A percentile compares a stretch with the other conserved stretches of the same genome.
Evolutionary conservation across 495 filamentous ascomycete genomes (phyloP).

Genomic region (Aeminium ludgeri): DNA sequence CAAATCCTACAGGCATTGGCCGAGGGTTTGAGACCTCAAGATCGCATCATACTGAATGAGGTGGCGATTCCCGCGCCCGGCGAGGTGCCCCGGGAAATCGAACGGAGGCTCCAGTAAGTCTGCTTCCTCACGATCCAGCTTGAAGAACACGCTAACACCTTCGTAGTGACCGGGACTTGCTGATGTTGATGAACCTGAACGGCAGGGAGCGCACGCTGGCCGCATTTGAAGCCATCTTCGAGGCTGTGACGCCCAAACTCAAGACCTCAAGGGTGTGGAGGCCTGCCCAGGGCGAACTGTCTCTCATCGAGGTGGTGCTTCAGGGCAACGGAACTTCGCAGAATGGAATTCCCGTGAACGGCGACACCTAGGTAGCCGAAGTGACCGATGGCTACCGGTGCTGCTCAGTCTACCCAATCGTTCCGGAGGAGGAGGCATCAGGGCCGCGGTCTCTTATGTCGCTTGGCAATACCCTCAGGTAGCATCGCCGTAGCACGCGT

Average conservation of each 20-base stretch:
- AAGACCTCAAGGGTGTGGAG: background rate
- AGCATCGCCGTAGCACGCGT: too few species aligned
- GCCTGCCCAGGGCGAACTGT: slow-evolving; percentile 5
- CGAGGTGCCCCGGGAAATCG: slow-evolving; percentile 3
- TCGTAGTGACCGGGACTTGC: slow-evolving; percentile 3
- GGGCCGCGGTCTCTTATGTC: too few species aligned
- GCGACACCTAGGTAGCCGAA: background rate
- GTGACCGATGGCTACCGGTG: too few species aligned
- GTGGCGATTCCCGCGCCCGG: slow-evolving; percentile 4
- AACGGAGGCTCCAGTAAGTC: slow-evolving; percentile 4
- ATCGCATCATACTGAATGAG: slow-evolving; percentile 5
- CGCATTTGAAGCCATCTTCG: slow-evolving; percentile 1
- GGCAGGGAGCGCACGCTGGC: background rate
- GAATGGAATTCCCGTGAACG: background rate
- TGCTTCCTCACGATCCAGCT: background rate
- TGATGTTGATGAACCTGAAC: slow-evolving; percentile 7
- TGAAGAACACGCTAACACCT: background rate
- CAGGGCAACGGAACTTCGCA: background rate
- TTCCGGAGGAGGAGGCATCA: too few species aligned
- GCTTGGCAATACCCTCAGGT: too few species aligned
- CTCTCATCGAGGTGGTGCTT: slow-evolving; percentile 3
- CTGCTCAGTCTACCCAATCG: too few species aligned
- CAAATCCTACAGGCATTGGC: slow-evolving; percentile 1
- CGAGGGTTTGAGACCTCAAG: slow-evolving; percentile 1
- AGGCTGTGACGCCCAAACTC: slow-evolving; percentile 1